phyloP scores from a whole-genome alignment of 1,284 basidiomycete genomes.

The Lentinula novae-zelandiae region DNA sequence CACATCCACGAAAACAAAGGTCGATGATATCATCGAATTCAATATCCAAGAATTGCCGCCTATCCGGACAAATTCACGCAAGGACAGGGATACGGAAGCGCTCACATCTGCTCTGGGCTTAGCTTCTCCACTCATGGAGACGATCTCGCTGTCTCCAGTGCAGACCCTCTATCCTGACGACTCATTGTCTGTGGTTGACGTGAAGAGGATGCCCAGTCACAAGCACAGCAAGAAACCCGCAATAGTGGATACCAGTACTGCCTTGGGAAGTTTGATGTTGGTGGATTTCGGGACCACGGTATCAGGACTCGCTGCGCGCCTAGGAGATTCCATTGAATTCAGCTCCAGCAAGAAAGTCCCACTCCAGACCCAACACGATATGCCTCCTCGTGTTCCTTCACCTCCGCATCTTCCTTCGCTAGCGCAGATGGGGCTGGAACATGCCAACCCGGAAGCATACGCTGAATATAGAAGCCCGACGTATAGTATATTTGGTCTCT shows the following conservation, averaged over 20 bases:
- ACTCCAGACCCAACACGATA: conserved; percentile 37
- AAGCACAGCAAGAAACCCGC: conserved; percentile 27
- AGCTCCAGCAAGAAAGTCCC: conserved; percentile 19
- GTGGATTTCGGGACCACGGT: conserved; percentile 41
- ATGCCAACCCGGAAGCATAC: conserved; percentile 56
- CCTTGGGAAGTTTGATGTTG: conserved; percentile 59
- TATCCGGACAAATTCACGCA: conserved; percentile 38
- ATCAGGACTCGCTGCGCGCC: conserved; percentile 4
- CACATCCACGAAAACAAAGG: conserved; percentile 29
- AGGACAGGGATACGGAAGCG: conserved; percentile 48
- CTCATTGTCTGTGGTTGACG: conserved; percentile 57
- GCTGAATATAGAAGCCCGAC: conserved; percentile 72
- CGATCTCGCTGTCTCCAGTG: conserved; percentile 42
- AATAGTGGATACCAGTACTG: conserved; percentile 37
- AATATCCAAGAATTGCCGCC: conserved; percentile 22
- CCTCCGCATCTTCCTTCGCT: conserved; percentile 71
- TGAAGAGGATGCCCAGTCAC: conserved; percentile 25
- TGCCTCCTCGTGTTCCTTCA: conserved; percentile 73
- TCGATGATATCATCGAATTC: conserved; percentile 25
- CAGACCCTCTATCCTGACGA: conserved; percentile 68
- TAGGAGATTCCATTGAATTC: conserved; percentile 15
- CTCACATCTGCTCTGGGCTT: conserved; percentile 54
- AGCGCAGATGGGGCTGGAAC: conserved; percentile 70
- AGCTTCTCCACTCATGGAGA: conserved; percentile 33
- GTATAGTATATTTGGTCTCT: conserved; percentile 75